Evolutionary conservation across 306 rosid genomes (phyloP).

Genomic region (Vigna mungo): DNA sequence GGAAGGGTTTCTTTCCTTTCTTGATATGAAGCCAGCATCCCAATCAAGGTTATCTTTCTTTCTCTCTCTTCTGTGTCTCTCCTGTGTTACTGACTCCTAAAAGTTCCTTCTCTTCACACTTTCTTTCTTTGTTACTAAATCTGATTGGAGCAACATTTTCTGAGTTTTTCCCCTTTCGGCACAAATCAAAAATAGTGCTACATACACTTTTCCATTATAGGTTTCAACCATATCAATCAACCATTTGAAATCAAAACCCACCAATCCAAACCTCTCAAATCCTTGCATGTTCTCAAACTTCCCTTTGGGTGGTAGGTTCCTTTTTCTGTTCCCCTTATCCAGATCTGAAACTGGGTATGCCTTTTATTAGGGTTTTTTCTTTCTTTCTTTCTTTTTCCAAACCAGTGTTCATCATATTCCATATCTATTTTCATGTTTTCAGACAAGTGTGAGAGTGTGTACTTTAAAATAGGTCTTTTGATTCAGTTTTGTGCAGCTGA

Average conservation of each 20-base stretch:
- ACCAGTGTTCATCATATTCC: not conserved
- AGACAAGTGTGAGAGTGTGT: not conserved
- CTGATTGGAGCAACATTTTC: not conserved
- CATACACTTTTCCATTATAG: not conserved
- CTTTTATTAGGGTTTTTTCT: constrained; percentile 33
- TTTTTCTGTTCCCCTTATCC: not conserved
- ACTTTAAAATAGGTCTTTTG: not conserved
- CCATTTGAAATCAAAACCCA: constrained; percentile 8
- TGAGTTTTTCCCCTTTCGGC: not conserved
- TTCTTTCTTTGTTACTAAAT: not conserved
- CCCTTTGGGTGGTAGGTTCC: not conserved
- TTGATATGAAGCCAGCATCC: constrained; percentile 35
- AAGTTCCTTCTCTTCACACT: not conserved
- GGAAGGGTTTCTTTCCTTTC: constrained; percentile 46
- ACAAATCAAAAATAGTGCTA: not conserved
- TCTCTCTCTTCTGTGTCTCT: not conserved
- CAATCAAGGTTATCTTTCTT: constrained; percentile 34
- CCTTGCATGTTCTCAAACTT: constrained; percentile 2
- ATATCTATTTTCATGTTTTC: not conserved
- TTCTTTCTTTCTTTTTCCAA: too few relatives aligned
- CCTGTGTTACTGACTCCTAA: not conserved
- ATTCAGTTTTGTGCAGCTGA: not conserved
- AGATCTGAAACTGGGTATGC: constrained; percentile 44
- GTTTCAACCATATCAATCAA: not conserved
- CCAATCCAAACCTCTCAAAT: not conserved